Evolutionary conservation across 306 rosid genomes (phyloP).

Genomic region (Morella rubra): DNA sequence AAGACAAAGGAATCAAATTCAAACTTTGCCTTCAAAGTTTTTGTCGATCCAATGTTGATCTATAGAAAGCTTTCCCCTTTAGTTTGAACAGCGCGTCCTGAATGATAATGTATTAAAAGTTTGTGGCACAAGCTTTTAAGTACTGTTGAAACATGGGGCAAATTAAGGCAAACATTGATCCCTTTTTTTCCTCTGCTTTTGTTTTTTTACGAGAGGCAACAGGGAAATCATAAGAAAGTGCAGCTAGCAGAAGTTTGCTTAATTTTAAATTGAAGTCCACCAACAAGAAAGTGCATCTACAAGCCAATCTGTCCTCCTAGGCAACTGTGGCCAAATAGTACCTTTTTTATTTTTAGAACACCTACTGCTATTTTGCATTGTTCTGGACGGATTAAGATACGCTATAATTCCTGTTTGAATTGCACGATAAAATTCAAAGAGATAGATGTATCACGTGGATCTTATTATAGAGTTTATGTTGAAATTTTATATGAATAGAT

Average conservation of each 20-base stretch:
- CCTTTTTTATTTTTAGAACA: neutral
- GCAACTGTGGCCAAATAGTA: neutral
- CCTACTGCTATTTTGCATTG: too few species aligned
- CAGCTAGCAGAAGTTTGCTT: neutral
- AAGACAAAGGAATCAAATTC: conserved; percentile 5
- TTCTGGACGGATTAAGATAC: too few species aligned
- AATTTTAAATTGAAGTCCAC: neutral
- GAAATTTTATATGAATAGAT: too few species aligned
- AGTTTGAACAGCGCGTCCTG: conserved; percentile 20
- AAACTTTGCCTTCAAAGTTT: neutral
- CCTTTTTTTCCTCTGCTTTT: neutral
- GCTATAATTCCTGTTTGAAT: too few species aligned
- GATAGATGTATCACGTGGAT: too few species aligned
- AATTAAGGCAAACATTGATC: neutral
- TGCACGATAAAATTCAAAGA: too few species aligned
- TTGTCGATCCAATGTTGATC: neutral
- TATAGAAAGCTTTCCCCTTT: neutral
- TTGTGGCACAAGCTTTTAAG: neutral
- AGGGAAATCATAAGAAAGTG: neutral
- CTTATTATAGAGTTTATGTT: too few species aligned
- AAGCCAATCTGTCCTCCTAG: neutral
- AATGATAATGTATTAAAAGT: too few species aligned
- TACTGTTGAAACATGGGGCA: neutral
- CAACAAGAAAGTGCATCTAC: neutral
- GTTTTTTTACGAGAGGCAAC: too few species aligned